Percentiles rank a stretch among this genome's conserved stretches.
Conservation (phyloP, 1,284 basidiomycete genomes). For the Melampsora abietis-canadensis region DNA sequence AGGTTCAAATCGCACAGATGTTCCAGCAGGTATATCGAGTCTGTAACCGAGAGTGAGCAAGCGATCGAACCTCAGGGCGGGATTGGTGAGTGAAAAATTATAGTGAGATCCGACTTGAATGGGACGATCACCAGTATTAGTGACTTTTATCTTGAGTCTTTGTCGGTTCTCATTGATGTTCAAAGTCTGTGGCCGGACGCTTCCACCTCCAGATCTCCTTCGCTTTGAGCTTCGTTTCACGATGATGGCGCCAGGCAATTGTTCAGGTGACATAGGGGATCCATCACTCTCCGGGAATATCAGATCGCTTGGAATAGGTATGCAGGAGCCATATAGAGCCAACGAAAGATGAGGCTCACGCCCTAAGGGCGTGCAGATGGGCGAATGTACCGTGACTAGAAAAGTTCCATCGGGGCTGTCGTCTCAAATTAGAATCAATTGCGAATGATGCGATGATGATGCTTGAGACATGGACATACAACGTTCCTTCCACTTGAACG, state of each 20-base stretch:
- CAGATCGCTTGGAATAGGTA: slow-evolving; percentile 70
- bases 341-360: slow-evolving; percentile 72
- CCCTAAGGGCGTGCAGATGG: slow-evolving; percentile 82
- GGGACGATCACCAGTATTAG: slow-evolving; percentile 89
- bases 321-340: slow-evolving; percentile 87
- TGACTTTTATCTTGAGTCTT: slow-evolving; percentile 71
- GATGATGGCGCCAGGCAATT: slow-evolving; percentile 64
- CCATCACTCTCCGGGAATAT: slow-evolving; percentile 45
- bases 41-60: slow-evolving; percentile 73
- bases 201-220: slow-evolving; percentile 2
- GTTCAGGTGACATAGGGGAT: slow-evolving; percentile 46
- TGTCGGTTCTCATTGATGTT: slow-evolving; percentile 70
- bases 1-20: slow-evolving; percentile 94
- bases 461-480: slow-evolving; percentile 52
- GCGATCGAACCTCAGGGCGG: slow-evolving; percentile 77
- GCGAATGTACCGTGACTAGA: slow-evolving; percentile 71
- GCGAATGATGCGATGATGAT: background rate
- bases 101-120: slow-evolving; percentile 95
- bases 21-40: slow-evolving; percentile 88
- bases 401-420: slow-evolving; percentile 63
- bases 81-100: slow-evolving; percentile 82
- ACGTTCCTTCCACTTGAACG: slow-evolving; percentile 89
- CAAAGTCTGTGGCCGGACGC: slow-evolving; percentile 57
- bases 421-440: background rate
- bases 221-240: slow-evolving; percentile 42